phyloP scores from a whole-genome alignment of 2,329 filamentous ascomycete genomes.

The Arthrobotrys sinensis region DNA sequence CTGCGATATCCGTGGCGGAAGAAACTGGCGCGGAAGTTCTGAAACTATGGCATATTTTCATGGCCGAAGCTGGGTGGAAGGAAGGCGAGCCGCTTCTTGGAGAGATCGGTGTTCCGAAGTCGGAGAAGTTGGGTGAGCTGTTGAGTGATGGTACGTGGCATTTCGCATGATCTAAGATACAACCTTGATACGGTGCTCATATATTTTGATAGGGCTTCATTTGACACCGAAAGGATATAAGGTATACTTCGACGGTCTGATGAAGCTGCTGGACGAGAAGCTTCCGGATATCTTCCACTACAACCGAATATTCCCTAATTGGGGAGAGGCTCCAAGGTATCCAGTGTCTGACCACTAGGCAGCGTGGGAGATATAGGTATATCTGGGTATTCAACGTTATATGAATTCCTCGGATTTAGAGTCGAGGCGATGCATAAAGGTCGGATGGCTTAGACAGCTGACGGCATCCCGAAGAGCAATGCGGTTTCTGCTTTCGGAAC shows the following conservation, averaged over 20 bases:
- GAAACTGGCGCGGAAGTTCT: constrained; percentile 75
- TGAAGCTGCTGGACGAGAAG: constrained; percentile 70
- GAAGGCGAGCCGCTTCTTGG: constrained; percentile 72
- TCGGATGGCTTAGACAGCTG: constrained; percentile 23
- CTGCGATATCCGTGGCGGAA: constrained; percentile 75
- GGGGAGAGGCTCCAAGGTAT: constrained; percentile 69
- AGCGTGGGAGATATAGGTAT: not conserved
- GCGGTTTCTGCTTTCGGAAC: constrained; percentile 8
- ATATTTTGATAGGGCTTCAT: constrained; percentile 70
- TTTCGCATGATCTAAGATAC: constrained; percentile 8
- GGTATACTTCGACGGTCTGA: constrained; percentile 72
- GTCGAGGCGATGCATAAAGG: not conserved
- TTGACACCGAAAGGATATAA: constrained; percentile 73
- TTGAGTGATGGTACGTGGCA: constrained; percentile 73
- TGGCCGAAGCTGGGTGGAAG: constrained; percentile 75
- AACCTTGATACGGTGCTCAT: constrained; percentile 30
- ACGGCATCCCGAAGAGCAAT: constrained; percentile 22
- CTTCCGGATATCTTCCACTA: constrained; percentile 74
- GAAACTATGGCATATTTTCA: constrained; percentile 85
- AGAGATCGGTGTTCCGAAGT: constrained; percentile 73
- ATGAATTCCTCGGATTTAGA: not conserved
- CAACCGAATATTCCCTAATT: constrained; percentile 72
- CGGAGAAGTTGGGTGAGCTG: constrained; percentile 72
- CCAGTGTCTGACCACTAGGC: constrained; percentile 11
- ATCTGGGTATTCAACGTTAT: not conserved